Base-by-base conservation (phyloP, 2,329 filamentous ascomycete species). In the Bipolaris zeicola region DNA sequence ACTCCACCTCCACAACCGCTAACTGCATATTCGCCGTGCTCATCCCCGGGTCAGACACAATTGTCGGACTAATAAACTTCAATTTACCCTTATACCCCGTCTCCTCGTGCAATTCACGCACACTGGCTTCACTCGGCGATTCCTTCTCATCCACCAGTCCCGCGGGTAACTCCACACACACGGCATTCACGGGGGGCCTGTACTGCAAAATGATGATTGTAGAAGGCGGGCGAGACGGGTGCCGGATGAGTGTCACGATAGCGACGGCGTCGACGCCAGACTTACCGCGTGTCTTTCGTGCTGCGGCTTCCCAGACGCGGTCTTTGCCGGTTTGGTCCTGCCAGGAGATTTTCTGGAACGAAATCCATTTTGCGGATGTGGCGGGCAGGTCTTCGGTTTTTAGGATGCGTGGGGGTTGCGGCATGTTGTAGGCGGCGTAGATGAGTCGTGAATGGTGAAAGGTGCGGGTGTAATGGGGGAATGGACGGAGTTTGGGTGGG, bases 11-110 rank as follows among this genome's bases (percentile, higher is more conserved):
- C 13, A 87, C 83, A 70, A 83, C 85, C 53, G 82, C 84, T 58
- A 87, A 75, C 76, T 85, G 80, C 83, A 87, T 85, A 64, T 86
- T 87, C 48, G 85, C 83, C 53, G 80, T 83, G 55, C 80, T 85
- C 78, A 87, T 76, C 22, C 85, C 85, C 1, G 85, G 85, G 71
- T 87, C 88, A 64, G 86, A 85, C 53, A 86, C 88, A 78, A 90
- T 88, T 50, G 87, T 81, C 6, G 87, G 86, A 36, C 84, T 85
- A n/a, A 82, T 85, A 71, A 77, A 75, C 18, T 72, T 61, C 58
- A 80, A 63, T 60, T 74, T 71, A 43, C 83, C 87, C 62, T 86
- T 80, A 67, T 86, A 87, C 18, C 85, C 85, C 1, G 85, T 87
- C 71, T 87, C 85, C 72, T 88, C 85, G 60, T 80, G 84, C 39